Base-by-base conservation (phyloP, 78 protist species). In the Dictyostelium purpureum region DNA sequence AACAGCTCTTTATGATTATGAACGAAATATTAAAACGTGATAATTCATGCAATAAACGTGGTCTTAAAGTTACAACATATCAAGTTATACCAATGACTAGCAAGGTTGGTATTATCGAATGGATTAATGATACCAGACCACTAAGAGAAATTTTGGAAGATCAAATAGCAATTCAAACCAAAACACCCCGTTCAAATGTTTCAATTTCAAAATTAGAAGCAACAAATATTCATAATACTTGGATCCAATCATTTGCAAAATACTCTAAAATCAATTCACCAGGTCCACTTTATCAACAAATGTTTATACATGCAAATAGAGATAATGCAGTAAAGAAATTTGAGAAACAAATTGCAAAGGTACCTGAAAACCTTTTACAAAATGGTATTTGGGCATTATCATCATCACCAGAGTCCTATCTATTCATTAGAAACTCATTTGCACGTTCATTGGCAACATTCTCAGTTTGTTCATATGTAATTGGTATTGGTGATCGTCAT, bases 401-500 rank as follows among this genome's bases (percentile, higher is more conserved):
- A 4, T 26, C 94, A 11, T 24, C 70, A 0, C 85, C 88, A 7
- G 99, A 98, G 52, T 69, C 97, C 0, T 96, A 66, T 31, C 69
- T 96, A 5, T 71, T 65, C 37, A 31, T 89, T 31, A 81, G 99
- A 19, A 4, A 35, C 26, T 69, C 74, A 43, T 97, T 91, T 31
- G 95, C 87, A n/a, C 56, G 78, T n/a, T 73, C 97, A n/a, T 67
- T 97, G 6, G 95, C 97, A 3, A 49, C 96, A 18, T 54, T 95
- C 54, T 85, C 56, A 65, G 71, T 97, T 33, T 70, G 90, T 16
- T 67, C 82, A 24, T 97, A 97, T 76, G 43, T 98, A 16, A 78
- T 94, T 42, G 96, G 99, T 70, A 95, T 98, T 54, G 99, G 99
- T 19, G 99, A 97, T 87, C 90, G 99, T 28, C 99, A 98, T 83